phyloP scores from a whole-genome alignment of 140 eudicot genomes.

The Artemisia princeps region DNA sequence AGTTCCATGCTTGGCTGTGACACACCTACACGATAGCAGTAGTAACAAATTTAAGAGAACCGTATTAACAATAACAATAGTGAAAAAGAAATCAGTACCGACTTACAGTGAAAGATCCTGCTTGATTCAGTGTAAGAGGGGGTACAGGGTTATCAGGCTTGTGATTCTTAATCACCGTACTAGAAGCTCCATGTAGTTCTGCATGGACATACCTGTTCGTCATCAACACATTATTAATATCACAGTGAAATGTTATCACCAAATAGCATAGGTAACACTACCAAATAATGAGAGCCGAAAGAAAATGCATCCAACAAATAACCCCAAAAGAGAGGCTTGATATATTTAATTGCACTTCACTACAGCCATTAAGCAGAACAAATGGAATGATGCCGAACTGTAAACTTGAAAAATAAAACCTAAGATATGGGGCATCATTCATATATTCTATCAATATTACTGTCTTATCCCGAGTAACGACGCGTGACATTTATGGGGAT shows the following conservation, averaged over 20 bases:
- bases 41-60: background rate
- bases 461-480: background rate
- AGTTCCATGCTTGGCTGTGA: constrained; percentile 98
- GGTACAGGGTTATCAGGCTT: constrained; percentile 87
- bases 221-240: constrained; percentile 22
- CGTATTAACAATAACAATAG: background rate
- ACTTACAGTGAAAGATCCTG: constrained; percentile 96
- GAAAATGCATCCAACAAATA: background rate
- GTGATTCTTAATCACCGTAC: constrained; percentile 93
- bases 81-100: background rate
- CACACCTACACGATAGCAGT: constrained; percentile 51
- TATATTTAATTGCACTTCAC: too few relatives aligned
- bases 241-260: background rate
- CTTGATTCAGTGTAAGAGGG: constrained; percentile 92
- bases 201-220: constrained; percentile 87
- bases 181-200: constrained; percentile 98
- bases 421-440: too few relatives aligned
- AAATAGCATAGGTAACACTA: constrained; percentile 14
- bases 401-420: too few relatives aligned
- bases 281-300: background rate
- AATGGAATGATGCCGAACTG: too few relatives aligned
- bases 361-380: too few relatives aligned
- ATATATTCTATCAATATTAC: too few relatives aligned
- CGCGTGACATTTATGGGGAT: background rate
- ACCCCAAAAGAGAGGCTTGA: too few relatives aligned